These are phyloP conservation scores for Euphorbia peplus DNA, from an alignment of 345 rosid genomes.

Conservation along the genomic window DNA sequence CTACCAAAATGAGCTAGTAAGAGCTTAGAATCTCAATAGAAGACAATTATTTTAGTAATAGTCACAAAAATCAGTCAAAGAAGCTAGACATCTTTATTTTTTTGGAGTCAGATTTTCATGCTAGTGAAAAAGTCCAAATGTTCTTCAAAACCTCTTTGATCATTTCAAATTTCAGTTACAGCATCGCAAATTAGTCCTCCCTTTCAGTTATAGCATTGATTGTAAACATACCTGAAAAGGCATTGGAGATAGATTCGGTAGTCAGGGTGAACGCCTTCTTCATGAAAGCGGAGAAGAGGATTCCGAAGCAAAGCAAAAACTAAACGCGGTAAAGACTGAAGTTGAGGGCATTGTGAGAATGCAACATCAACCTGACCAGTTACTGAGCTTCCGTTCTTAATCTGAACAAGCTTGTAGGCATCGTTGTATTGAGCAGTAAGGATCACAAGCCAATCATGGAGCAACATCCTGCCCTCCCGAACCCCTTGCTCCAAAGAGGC, in stretches of 20 bases:
- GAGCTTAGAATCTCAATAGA: no score
- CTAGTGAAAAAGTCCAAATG: not conserved
- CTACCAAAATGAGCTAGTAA: no score
- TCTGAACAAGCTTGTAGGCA: conserved; percentile 56
- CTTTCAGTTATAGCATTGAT: not conserved
- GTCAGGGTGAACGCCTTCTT: conserved; percentile 99
- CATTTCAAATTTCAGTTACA: not conserved
- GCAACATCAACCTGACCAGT: conserved; percentile 72
- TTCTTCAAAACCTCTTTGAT: not conserved
- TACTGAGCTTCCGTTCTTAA: conserved; percentile 55
- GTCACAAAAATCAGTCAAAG: no score
- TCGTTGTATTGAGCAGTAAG: conserved; percentile 83
- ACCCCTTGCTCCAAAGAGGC: conserved; percentile 91
- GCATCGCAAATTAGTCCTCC: not conserved
- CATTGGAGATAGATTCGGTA: conserved; percentile 89
- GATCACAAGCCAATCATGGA: conserved; percentile 96
- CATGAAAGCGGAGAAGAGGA: conserved; percentile 88
- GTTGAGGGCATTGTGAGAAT: conserved; percentile 89
- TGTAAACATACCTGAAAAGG: conserved; percentile 74
- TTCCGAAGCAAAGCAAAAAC: conserved; percentile 92
- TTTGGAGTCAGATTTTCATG: not conserved
- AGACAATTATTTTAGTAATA: no score
- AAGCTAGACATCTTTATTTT: no score
- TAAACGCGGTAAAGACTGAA: conserved; percentile 80
- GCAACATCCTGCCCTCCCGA: conserved; percentile 87